These are phyloP conservation scores for Candida wancherniae DNA, from an alignment of 805 yeast species.

Conservation along the genomic window DNA sequence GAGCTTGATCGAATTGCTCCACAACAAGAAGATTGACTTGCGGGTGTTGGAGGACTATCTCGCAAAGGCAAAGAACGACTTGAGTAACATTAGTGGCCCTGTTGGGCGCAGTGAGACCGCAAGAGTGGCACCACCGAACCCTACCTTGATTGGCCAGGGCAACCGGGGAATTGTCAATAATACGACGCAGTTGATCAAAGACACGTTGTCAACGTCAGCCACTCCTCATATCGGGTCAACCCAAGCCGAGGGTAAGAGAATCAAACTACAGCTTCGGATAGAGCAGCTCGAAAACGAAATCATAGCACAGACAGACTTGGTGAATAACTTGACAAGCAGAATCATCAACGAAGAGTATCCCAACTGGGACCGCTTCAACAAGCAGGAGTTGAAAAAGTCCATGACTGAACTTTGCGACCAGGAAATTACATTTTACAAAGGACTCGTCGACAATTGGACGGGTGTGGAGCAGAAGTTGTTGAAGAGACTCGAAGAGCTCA, in stretches of 20 bases:
- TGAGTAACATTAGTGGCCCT: constrained; percentile 43
- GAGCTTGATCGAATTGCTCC: constrained; percentile 73
- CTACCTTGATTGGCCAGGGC: constrained; percentile 20
- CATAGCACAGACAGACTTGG: constrained; percentile 39
- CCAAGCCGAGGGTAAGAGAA: constrained; percentile 40
- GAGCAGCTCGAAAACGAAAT: constrained; percentile 44
- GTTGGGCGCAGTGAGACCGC: constrained; percentile 33
- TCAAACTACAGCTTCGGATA: constrained; percentile 39
- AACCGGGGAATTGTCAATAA: constrained; percentile 36
- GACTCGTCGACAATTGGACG: constrained; percentile 67
- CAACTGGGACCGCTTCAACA: constrained; percentile 75
- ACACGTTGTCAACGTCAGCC: constrained; percentile 47
- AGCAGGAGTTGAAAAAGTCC: constrained; percentile 68
- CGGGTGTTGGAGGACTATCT: constrained; percentile 82
- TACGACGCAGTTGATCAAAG: constrained; percentile 43
- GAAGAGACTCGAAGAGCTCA: constrained; percentile 16
- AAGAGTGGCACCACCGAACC: constrained; percentile 26
- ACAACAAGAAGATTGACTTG: constrained; percentile 85
- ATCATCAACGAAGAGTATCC: constrained; percentile 49
- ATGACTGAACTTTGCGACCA: constrained; percentile 70
- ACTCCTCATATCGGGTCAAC: constrained; percentile 37
- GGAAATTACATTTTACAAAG: constrained; percentile 68
- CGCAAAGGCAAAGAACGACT: constrained; percentile 64
- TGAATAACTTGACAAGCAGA: constrained; percentile 41
- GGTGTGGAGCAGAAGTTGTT: constrained; percentile 38